Evolutionary conservation across 306 rosid genomes (phyloP).

Genomic region (Quercus wislizeni): DNA sequence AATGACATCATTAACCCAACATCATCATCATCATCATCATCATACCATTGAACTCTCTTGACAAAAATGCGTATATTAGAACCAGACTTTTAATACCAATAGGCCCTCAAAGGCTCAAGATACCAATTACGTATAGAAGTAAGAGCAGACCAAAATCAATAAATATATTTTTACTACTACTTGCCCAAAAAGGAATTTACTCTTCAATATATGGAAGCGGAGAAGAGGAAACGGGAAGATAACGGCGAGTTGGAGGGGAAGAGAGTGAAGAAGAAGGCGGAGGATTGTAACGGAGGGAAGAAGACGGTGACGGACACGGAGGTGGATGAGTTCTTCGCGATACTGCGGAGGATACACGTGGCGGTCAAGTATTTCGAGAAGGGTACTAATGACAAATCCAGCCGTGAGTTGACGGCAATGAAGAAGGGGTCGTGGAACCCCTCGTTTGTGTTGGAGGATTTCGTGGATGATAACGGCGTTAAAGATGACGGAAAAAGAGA

Average conservation of each 20-base stretch:
- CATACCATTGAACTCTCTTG: neutral
- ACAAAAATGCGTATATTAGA: neutral
- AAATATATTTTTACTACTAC: too few species aligned
- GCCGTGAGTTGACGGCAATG: constrained; percentile 15
- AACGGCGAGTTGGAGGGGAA: neutral
- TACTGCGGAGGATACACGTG: constrained; percentile 42
- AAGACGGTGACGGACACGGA: constrained; percentile 36
- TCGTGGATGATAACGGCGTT: constrained; percentile 14
- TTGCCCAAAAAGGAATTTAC: too few species aligned
- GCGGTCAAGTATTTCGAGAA: constrained; percentile 37
- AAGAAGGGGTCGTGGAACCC: constrained; percentile 13
- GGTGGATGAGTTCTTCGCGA: constrained; percentile 51
- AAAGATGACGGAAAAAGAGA: neutral
- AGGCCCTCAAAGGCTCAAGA: neutral
- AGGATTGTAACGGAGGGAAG: neutral
- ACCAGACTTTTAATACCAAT: neutral
- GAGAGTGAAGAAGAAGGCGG: neutral
- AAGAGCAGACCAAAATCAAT: too few species aligned
- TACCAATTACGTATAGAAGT: neutral
- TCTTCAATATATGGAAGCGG: constrained; percentile 12
- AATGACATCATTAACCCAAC: neutral
- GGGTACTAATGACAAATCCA: neutral
- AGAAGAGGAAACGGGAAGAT: constrained; percentile 32
- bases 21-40: neutral
- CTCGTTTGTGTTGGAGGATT: constrained; percentile 10